A percentile compares a stretch with the other conserved stretches of the same genome.
phyloP scores from a whole-genome alignment of 768 basidiomycete genomes.

The Ephemerocybe angulata region DNA sequence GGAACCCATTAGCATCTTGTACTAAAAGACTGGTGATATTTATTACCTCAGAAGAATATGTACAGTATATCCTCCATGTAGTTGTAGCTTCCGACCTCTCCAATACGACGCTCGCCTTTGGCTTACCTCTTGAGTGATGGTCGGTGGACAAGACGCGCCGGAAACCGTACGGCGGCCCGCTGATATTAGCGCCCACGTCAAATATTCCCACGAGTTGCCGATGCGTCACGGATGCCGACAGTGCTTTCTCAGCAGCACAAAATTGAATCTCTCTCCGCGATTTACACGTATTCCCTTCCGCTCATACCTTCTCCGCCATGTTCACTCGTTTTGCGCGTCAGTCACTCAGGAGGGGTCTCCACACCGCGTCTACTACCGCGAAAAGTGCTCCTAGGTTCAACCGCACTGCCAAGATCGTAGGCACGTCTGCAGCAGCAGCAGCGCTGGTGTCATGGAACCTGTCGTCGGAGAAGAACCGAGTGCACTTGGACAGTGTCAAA shows the following conservation, averaged over 20 bases:
- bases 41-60: too few species aligned
- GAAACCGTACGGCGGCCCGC: neutral
- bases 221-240: neutral
- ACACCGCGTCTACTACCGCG: conserved; percentile 34
- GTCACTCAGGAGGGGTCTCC: conserved; percentile 49
- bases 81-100: too few species aligned
- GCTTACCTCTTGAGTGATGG: conserved; percentile 1
- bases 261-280: neutral
- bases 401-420: conserved; percentile 32
- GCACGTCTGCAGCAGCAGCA: conserved; percentile 41
- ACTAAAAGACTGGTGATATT: too few species aligned
- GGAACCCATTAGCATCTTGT: too few species aligned
- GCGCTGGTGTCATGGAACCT: conserved; percentile 49
- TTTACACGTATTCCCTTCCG: conserved; percentile 1
- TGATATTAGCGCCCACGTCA: neutral
- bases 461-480: conserved; percentile 35
- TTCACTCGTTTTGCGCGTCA: conserved; percentile 52
- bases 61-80: too few species aligned
- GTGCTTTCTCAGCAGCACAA: conserved; percentile 2
- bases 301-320: conserved; percentile 31
- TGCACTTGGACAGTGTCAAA: conserved; percentile 43
- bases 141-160: neutral
- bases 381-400: conserved; percentile 13
- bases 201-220: conserved; percentile 1
- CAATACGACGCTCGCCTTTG: too few species aligned